Conservation (phyloP, 176 grass and related monocot species). For the Rhynchospora pubera region DNA sequence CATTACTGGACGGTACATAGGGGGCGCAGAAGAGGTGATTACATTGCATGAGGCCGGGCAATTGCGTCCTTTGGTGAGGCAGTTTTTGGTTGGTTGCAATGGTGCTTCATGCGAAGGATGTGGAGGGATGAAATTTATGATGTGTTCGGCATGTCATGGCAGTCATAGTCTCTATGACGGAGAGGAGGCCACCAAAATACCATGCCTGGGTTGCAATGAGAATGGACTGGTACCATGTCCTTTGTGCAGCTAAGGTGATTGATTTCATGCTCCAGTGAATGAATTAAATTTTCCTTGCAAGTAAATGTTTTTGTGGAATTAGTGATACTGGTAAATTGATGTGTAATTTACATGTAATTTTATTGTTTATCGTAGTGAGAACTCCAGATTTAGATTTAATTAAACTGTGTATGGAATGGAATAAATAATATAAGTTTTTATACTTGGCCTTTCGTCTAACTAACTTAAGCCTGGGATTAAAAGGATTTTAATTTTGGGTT, state of each 20-base stretch:
- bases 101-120: slow-evolving; percentile 41
- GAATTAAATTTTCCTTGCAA: background rate
- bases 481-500: too few relatives aligned
- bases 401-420: slow-evolving; percentile 6
- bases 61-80: slow-evolving; percentile 40
- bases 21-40: slow-evolving; percentile 68
- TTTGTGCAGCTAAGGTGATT: slow-evolving; percentile 24
- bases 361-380: slow-evolving; percentile 1
- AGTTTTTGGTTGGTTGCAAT: slow-evolving; percentile 10
- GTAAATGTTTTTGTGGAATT: background rate
- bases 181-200: background rate
- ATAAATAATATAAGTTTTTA: background rate
- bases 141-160: slow-evolving; percentile 60
- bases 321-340: background rate
- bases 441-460: too few relatives aligned
- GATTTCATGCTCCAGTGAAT: background rate
- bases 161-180: slow-evolving; percentile 66
- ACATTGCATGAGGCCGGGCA: slow-evolving; percentile 47
- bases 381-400: background rate
- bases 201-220: slow-evolving; percentile 20
- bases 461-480: too few relatives aligned
- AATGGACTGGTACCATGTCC: slow-evolving; percentile 18
- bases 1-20: slow-evolving; percentile 55
- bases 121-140: slow-evolving; percentile 58
- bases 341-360: background rate